Conservation (phyloP, 768 basidiomycete genomes). For the Termitomyces sp. region DNA sequence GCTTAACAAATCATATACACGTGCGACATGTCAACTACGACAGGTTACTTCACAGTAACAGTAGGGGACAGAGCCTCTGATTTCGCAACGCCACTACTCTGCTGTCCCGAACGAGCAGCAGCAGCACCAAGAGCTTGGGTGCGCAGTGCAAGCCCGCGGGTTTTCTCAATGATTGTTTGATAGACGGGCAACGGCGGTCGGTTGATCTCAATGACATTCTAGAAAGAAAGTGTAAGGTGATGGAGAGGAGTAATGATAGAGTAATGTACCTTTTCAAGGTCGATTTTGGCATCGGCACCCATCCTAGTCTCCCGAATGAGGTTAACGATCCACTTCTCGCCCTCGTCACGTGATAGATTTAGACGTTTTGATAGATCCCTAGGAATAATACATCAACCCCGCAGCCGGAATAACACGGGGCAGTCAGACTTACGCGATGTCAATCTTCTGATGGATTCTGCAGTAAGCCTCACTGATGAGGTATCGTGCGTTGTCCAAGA, state of each 20-base stretch:
- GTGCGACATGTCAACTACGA: conserved; percentile 8
- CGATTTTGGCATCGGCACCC: conserved; percentile 97
- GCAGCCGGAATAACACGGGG: neutral
- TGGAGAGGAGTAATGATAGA: neutral
- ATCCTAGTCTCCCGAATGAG: conserved; percentile 96
- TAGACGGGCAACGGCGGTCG: conserved; percentile 86
- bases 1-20: conserved; percentile 3
- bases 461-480: conserved; percentile 97
- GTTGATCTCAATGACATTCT: conserved; percentile 97
- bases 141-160: conserved; percentile 84
- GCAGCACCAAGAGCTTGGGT: conserved; percentile 88
- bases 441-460: conserved; percentile 90
- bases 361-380: conserved; percentile 92
- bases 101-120: conserved; percentile 31
- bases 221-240: conserved; percentile 2
- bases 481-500: conserved; percentile 94
- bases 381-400: neutral
- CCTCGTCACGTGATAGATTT: conserved; percentile 91
- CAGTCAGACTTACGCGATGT: conserved; percentile 58
- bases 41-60: conserved; percentile 20
- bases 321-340: conserved; percentile 99
- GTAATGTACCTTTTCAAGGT: conserved; percentile 78
- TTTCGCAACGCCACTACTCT: conserved; percentile 10
- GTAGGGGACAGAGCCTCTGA: conserved; percentile 15
- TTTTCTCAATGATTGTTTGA: conserved; percentile 94